Evolutionary conservation across 345 rosid genomes (phyloP).

Genomic region (Lepidium didymum): DNA sequence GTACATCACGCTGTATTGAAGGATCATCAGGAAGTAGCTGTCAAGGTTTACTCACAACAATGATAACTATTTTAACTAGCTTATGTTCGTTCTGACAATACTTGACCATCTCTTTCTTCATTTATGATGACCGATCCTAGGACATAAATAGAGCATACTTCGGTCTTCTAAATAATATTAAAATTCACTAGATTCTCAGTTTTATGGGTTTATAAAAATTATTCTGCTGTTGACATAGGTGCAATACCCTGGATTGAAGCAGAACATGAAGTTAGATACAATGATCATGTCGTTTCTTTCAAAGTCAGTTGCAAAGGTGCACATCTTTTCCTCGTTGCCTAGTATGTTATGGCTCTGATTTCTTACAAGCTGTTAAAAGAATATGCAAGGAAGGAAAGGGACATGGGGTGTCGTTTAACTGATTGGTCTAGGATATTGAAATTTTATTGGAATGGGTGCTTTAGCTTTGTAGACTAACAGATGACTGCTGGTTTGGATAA

Average conservation of each 20-base stretch:
- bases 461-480: neutral
- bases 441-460: neutral
- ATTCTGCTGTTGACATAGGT: slow-evolving; percentile 40
- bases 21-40: slow-evolving; percentile 62
- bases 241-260: slow-evolving; percentile 76
- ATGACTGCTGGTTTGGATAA: neutral
- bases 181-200: neutral
- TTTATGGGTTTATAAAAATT: neutral
- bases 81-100: neutral
- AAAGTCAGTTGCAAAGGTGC: slow-evolving; percentile 56
- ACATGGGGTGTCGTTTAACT: neutral
- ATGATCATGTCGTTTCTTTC: slow-evolving; percentile 71
- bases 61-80: neutral
- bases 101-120: neutral
- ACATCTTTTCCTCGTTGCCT: neutral
- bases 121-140: neutral
- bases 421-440: neutral
- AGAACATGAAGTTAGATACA: slow-evolving; percentile 67
- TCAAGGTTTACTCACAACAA: slow-evolving; percentile 50
- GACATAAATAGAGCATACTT: neutral
- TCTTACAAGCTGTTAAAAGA: neutral
- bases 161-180: neutral
- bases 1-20: slow-evolving; percentile 71
- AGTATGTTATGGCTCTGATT: neutral
- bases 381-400: neutral